These are phyloP conservation scores for Xerocomus spinulosus DNA, from an alignment of 768 basidiomycete genomes.

Conservation along the genomic window DNA sequence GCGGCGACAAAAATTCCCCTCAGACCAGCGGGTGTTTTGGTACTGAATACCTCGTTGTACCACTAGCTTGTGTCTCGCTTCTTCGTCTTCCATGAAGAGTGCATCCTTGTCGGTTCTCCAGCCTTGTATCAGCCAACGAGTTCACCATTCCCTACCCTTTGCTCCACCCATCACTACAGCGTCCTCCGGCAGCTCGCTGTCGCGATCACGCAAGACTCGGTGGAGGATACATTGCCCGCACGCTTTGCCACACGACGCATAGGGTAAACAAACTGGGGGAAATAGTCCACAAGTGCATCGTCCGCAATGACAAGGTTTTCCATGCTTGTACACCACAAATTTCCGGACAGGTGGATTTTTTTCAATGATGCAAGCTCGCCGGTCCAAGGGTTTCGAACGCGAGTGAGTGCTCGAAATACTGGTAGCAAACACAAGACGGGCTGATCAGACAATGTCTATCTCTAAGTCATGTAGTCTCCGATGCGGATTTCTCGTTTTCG, in stretches of 20 bases:
- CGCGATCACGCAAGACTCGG: constrained; percentile 52
- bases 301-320: constrained; percentile 50
- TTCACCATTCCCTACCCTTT: background rate
- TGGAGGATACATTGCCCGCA: constrained; percentile 48
- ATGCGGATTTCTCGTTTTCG: constrained; percentile 47
- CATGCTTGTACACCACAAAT: constrained; percentile 54
- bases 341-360: constrained; percentile 56
- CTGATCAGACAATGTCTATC: too few species aligned
- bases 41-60: background rate
- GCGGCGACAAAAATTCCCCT: too few species aligned
- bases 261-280: constrained; percentile 46
- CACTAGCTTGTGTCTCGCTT: background rate
- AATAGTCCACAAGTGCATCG: constrained; percentile 47
- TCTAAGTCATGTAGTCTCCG: constrained; percentile 48
- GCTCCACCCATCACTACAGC: background rate
- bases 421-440: too few species aligned
- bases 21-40: too few species aligned
- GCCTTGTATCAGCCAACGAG: background rate
- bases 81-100: too few species aligned
- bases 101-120: constrained; percentile 2
- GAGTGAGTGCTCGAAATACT: constrained; percentile 33
- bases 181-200: background rate
- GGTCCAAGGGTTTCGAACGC: constrained; percentile 45
- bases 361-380: constrained; percentile 65
- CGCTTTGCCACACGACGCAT: constrained; percentile 43